Base-by-base conservation (phyloP, 176 grass and related monocot species). In the Oryza glumipatula region DNA sequence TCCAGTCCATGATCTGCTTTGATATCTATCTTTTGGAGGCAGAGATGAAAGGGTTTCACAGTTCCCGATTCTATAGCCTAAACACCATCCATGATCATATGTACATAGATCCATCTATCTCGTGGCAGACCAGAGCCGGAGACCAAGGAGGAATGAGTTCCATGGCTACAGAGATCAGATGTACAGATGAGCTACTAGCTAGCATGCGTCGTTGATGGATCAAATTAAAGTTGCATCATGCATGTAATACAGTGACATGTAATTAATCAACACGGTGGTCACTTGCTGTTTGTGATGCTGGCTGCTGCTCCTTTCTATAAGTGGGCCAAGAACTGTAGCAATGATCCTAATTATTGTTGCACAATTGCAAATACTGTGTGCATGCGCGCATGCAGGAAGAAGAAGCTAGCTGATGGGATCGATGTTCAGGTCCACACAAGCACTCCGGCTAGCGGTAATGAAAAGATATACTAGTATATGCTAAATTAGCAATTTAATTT, bases 401-500 rank as follows among this genome's bases (percentile, higher is more conserved):
- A 16, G 4, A 13, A 15, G 14, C 14, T 49, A 15, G 4, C 47
- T 49, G 12, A 38, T 14, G 56, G 45, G 67, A 70, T 85, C 74
- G 67, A 85, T 83, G 61, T 21, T 70, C n/a, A 71, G 83, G 68
- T 49, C 65, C 65, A 78, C 41, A 26, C 72, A 16, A 4, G 9
- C 15, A 6, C 36, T 38, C 36, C 35, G 35, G 35, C 35, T 36
- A 36, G 3, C 35, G 5, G 35, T 36, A 36, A 36, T 36, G 35
- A 36, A 4, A 36, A 36, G 35, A 4, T 36, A 36, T 36, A 36
- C 30, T 32, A 26, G 26, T 26, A 32, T 36, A 36, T 36, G 35
- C 36, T 38, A 38, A 38, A 38, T 36, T 38, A 38, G 39, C 39
- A 41, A 41, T 41, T 41, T 26, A 26, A 26, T 26, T 41, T 8